phyloP scores from a whole-genome alignment of 805 yeast species.

The Schizosaccharomyces octosporus region DNA sequence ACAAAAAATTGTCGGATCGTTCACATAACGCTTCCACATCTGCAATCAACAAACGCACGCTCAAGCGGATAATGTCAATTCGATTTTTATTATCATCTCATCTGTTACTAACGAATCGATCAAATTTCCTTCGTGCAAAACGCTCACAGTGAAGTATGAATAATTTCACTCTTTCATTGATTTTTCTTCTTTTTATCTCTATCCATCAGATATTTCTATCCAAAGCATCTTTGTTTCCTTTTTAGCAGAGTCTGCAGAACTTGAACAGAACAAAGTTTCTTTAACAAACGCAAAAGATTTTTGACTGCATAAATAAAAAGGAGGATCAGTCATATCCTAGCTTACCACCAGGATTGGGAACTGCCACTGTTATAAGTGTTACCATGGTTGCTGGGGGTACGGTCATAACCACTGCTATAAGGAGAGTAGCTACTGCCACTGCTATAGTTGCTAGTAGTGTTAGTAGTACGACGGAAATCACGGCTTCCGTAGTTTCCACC shows the following conservation, averaged over 20 bases:
- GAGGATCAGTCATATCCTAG: background rate
- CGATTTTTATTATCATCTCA: no score
- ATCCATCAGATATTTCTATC: no score
- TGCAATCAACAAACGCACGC: slow-evolving; percentile 22
- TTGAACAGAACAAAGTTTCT: background rate
- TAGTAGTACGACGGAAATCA: background rate
- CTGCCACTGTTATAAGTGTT: background rate
- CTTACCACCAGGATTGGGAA: background rate
- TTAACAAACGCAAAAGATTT: background rate
- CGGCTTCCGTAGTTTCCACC: slow-evolving; percentile 14
- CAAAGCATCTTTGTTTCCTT: no score
- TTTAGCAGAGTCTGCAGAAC: background rate
- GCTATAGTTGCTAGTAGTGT: slow-evolving; percentile 7
- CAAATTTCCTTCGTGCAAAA: background rate
- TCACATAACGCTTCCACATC: slow-evolving; percentile 6
- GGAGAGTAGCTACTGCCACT: background rate
- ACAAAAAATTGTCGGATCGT: background rate
- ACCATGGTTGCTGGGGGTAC: background rate
- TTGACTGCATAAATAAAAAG: background rate
- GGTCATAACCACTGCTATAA: background rate
- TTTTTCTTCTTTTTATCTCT: no score
- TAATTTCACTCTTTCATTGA: no score
- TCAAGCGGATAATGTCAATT: background rate
- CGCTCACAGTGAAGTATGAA: background rate
- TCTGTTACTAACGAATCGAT: background rate